Conservation (phyloP, 257 asterid genomes). For the Solanum medicagineum region DNA sequence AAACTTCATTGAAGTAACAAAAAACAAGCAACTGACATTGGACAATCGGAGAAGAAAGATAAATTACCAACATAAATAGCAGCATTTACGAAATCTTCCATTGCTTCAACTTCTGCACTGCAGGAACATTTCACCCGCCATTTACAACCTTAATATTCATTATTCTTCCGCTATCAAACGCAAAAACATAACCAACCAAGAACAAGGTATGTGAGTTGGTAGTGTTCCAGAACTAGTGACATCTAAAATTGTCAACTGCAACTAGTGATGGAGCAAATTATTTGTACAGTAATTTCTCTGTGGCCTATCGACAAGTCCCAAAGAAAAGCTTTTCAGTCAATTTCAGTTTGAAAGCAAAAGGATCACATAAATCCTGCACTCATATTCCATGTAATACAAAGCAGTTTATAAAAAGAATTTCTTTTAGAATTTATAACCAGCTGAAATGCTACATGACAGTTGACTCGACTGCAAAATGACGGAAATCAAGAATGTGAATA, state of each 20-base stretch:
- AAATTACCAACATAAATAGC: not conserved
- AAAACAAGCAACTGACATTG: not conserved
- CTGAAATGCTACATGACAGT: not conserved
- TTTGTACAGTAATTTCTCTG: not conserved
- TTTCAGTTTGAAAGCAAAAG: not conserved
- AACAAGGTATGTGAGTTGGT: not conserved
- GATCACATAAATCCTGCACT: not conserved
- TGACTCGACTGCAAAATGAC: not conserved
- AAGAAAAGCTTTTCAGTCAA: not conserved
- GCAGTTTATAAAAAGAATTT: not conserved
- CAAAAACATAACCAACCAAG: not conserved
- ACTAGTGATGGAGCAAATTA: not conserved
- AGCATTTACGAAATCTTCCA: not conserved
- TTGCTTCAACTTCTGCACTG: not conserved
- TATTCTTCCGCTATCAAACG: not conserved
- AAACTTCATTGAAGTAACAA: not conserved
- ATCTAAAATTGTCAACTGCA: not conserved
- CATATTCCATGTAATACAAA: not conserved
- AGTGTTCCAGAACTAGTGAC: not conserved
- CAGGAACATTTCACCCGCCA: not conserved
- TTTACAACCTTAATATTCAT: not conserved
- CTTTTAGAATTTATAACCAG: not conserved
- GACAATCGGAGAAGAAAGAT: not conserved
- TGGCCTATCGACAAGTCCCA: not conserved
- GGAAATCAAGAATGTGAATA: not conserved